A percentile compares a stretch with the other conserved stretches of the same genome.
phyloP scores from a whole-genome alignment of 1,139 yeast species.

The Kurtzmaniella quercitrusa region DNA sequence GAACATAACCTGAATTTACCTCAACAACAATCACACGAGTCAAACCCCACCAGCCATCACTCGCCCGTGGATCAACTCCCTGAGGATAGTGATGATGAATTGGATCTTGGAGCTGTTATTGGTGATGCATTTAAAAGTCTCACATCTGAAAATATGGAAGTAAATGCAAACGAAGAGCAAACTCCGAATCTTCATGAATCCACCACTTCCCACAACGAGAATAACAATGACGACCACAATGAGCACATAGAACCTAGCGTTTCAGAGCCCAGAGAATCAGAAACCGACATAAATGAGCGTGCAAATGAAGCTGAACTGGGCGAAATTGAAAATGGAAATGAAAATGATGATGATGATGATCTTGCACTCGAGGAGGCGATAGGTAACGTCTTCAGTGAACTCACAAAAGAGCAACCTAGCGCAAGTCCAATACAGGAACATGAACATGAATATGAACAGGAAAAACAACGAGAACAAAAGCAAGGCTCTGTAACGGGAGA shows the following conservation, averaged over 20 bases:
- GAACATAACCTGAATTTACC: too few species aligned
- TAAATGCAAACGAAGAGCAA: too few species aligned
- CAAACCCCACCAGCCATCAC: background rate
- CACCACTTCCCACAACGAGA: too few species aligned
- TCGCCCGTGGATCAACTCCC: too few species aligned
- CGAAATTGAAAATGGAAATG: too few species aligned
- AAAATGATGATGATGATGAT: slow-evolving; percentile 10
- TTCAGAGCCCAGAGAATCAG: background rate
- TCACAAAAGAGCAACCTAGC: slow-evolving; percentile 4
- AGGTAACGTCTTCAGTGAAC: slow-evolving; percentile 21
- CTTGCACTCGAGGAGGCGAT: slow-evolving; percentile 21
- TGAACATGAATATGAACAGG: background rate
- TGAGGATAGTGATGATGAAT: slow-evolving; percentile 4
- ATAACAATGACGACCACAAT: background rate
- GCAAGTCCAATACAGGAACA: background rate
- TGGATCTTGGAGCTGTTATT: slow-evolving; percentile 16
- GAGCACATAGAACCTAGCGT: too few species aligned
- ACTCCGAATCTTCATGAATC: too few species aligned
- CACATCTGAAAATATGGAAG: slow-evolving; percentile 1
- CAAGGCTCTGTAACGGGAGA: background rate
- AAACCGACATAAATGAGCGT: background rate
- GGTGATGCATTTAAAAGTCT: slow-evolving; percentile 15
- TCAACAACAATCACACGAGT: too few species aligned
- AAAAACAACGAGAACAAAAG: background rate
- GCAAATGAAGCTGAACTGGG: too few species aligned